Percentiles rank a stretch among this genome's conserved stretches.
phyloP scores from a whole-genome alignment of 208 protist species.

The Leishmania guyanensis region DNA sequence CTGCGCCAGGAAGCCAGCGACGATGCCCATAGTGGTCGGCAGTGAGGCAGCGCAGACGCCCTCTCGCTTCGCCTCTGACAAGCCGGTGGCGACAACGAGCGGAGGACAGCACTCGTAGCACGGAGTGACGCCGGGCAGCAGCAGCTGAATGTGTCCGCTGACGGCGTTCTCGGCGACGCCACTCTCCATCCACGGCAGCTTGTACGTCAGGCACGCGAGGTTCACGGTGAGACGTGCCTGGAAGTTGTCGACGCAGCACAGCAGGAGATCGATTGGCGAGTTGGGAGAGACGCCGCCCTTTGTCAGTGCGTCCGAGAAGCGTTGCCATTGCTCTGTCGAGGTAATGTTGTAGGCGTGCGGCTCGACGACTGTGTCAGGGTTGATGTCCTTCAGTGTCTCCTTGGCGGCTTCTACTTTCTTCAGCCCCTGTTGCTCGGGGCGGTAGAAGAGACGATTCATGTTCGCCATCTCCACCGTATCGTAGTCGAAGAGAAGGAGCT shows the following conservation, averaged over 20 bases:
- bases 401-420: constrained; percentile 93
- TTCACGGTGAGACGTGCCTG: constrained; percentile 96
- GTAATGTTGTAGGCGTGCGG: constrained; percentile 94
- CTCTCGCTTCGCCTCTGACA: constrained; percentile 94
- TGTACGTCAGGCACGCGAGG: constrained; percentile 90
- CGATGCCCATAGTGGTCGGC: constrained; percentile 97
- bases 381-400: constrained; percentile 91
- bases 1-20: constrained; percentile 96
- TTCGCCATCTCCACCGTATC: constrained; percentile 98
- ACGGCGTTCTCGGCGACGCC: constrained; percentile 97
- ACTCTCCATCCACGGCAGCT: constrained; percentile 95
- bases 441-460: constrained; percentile 98
- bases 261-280: constrained; percentile 86
- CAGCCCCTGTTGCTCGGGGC: constrained; percentile 95
- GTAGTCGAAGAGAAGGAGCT: constrained; percentile 98
- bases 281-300: constrained; percentile 45
- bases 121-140: constrained; percentile 91
- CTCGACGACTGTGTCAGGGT: constrained; percentile 96
- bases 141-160: constrained; percentile 97
- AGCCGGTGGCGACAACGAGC: constrained; percentile 91
- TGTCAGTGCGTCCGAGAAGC: constrained; percentile 79
- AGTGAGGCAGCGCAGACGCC: constrained; percentile 97
- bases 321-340: constrained; percentile 88
- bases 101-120: constrained; percentile 95
- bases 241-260: constrained; percentile 98